A percentile compares a stretch with the other conserved stretches of the same genome.
These are phyloP conservation scores for Gaeumannomyces tritici DNA, from an alignment of 2,329 filamentous ascomycete species.

Conservation along the genomic window DNA sequence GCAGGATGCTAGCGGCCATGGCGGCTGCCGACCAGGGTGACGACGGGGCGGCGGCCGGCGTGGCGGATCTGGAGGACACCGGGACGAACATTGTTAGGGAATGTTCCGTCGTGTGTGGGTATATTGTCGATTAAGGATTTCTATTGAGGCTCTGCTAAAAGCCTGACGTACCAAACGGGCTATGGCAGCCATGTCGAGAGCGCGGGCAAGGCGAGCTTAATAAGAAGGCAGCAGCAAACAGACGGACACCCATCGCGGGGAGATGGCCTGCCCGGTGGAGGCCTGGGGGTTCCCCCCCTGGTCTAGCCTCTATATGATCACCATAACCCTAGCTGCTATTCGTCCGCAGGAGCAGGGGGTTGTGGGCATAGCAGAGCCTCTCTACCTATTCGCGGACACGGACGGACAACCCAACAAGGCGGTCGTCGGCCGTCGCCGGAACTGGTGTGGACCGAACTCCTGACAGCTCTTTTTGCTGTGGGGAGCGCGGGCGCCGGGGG, in stretches of 20 bases:
- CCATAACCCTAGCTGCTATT: not conserved
- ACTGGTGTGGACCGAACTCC: not conserved
- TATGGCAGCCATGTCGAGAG: not conserved
- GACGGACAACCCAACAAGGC: not conserved
- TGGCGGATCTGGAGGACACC: not conserved
- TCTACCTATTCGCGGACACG: not conserved
- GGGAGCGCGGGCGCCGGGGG: not conserved
- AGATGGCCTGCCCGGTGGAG: not conserved
- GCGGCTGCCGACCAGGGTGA: not conserved
- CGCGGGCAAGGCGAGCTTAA: not conserved
- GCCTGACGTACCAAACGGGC: not conserved
- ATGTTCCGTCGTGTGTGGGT: not conserved
- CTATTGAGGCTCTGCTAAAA: not conserved
- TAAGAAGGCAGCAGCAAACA: not conserved
- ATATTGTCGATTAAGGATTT: not conserved
- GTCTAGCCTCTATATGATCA: not conserved
- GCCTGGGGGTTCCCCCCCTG: no score
- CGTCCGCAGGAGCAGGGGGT: no score
- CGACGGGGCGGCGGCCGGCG: no score
- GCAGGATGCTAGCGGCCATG: not conserved
- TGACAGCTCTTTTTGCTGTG: not conserved
- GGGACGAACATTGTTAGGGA: not conserved
- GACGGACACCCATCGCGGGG: no score
- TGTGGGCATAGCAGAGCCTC: no score
- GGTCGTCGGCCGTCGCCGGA: not conserved